These are phyloP conservation scores for Eragrostis curvula DNA, from an alignment of 176 grass and related monocot species.

Conservation along the genomic window DNA sequence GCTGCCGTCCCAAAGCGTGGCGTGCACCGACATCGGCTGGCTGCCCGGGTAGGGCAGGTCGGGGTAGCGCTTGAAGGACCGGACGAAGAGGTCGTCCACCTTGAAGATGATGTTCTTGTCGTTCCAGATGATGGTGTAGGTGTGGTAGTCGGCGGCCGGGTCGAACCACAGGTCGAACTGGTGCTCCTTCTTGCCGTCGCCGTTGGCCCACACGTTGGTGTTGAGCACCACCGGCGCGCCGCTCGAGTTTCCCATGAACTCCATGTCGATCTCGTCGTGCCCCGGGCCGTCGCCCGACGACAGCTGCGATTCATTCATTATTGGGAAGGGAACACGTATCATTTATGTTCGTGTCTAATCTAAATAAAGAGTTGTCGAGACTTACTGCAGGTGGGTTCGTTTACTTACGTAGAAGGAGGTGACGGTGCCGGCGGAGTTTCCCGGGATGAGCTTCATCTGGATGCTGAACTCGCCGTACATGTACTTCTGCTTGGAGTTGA, in stretches of 20 bases:
- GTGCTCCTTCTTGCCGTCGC: constrained; percentile 68
- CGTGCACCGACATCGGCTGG: constrained; percentile 70
- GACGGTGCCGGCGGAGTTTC: constrained; percentile 29
- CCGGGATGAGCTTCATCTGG: constrained; percentile 20
- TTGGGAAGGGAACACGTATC: too few relatives aligned
- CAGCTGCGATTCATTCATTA: constrained; percentile 30
- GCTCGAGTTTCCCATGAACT: constrained; percentile 54
- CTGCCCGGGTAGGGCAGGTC: constrained; percentile 51
- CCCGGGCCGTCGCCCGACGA: constrained; percentile 25
- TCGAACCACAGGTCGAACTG: constrained; percentile 70
- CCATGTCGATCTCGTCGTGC: constrained; percentile 66
- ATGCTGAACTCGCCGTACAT: constrained; percentile 46
- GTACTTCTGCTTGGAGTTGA: not conserved
- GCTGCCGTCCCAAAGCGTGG: constrained; percentile 81
- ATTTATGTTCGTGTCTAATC: too few relatives aligned
- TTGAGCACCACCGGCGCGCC: constrained; percentile 44
- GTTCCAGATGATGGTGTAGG: constrained; percentile 59
- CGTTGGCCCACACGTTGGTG: constrained; percentile 60
- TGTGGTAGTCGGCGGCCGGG: constrained; percentile 46
- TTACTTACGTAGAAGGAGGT: constrained; percentile 43
- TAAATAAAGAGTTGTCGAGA: too few relatives aligned
- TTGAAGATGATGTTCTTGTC: constrained; percentile 53
- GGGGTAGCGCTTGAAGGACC: constrained; percentile 39
- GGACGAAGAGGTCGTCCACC: constrained; percentile 45
- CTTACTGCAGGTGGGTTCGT: too few relatives aligned